These are phyloP conservation scores for Coemansia sp. DNA, from an alignment of 192 early-diverging fungal genomes.

Conservation along the genomic window DNA sequence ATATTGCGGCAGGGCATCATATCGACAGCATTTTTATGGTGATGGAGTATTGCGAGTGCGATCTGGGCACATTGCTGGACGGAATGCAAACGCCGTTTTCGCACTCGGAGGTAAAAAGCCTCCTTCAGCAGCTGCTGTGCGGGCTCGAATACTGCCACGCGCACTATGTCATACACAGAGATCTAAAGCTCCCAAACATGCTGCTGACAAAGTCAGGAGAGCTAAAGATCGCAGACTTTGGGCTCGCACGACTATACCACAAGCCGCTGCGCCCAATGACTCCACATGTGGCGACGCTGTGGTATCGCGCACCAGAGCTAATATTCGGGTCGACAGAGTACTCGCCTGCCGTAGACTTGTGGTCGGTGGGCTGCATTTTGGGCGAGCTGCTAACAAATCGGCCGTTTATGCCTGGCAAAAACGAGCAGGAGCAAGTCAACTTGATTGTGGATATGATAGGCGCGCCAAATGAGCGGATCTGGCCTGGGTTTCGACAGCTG, in stretches of 20 bases:
- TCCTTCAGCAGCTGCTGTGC: constrained; percentile 68
- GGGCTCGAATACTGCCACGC: constrained; percentile 71
- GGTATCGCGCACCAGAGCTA: constrained; percentile 83
- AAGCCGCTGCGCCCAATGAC: constrained; percentile 69
- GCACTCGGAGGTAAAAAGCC: constrained; percentile 58
- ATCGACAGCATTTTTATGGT: constrained; percentile 81
- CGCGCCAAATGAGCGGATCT: constrained; percentile 67
- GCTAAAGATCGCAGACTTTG: constrained; percentile 84
- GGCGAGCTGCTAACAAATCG: constrained; percentile 71
- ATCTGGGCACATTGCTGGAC: constrained; percentile 26
- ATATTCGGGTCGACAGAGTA: constrained; percentile 71
- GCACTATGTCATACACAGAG: constrained; percentile 63
- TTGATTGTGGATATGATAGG: constrained; percentile 75
- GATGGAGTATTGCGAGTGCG: constrained; percentile 84
- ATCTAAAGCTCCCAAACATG: constrained; percentile 78
- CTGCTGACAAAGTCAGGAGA: constrained; percentile 63
- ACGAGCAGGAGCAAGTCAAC: constrained; percentile 69
- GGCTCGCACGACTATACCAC: constrained; percentile 66
- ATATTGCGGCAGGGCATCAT: constrained; percentile 69
- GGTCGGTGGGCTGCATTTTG: constrained; percentile 72
- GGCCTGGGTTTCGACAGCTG: constrained; percentile 70
- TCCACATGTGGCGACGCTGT: constrained; percentile 78
- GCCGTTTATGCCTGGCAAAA: constrained; percentile 82
- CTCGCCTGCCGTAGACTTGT: constrained; percentile 74
- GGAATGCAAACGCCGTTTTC: constrained; percentile 20